Base-by-base conservation (phyloP, 345 rosid genomes). In the Boechera divaricarpa region DNA sequence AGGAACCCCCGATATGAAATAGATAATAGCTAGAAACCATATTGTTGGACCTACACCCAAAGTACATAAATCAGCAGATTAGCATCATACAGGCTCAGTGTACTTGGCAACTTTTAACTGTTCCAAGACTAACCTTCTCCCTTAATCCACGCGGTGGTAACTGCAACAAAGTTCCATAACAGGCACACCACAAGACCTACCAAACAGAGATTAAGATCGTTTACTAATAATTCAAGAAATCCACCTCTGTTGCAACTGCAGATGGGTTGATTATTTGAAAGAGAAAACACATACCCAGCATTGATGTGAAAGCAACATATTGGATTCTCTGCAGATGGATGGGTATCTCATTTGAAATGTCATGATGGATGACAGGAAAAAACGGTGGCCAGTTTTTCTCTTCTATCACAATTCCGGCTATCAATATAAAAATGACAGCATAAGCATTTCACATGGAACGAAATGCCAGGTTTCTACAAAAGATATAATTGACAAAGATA, bases 21-120 rank as follows among this genome's bases (percentile, higher is more conserved):
- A 96, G 82, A 96, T 96, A 73, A 96, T 83, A 60, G 99, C 91
- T 55, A 96, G 92, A 87, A 96, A 83, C 99, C 99, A 96, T 77
- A 93, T 93, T 26, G 90, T 90, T 59, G 86, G 88, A 82, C 96
- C 98, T 94, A 76, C 67, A 79, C 58, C 62, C 41, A 61, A 49
- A 24, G 66, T 67, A 44, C 66, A 74, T 5, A 38, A 68, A 33
- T 36, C 75, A 26, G 82, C 59, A 47, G 56, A 42, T 21, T 60
- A 64, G 74, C 49, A 54, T 44, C 26, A 47, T 33, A 54, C 36
- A 75, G 1, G 39, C 71, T 63, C 51, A 53, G 38, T 41, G 49
- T 57, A 42, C 74, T 47, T 31, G 57, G 77, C 62, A 65, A 41
- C 18, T 10, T 62, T 26, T 39, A 45, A 70, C 35, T 39, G 15